A percentile compares a stretch with the other conserved stretches of the same genome.
phyloP scores from a whole-genome alignment of 768 basidiomycete genomes.

The Mycena epipterygia region DNA sequence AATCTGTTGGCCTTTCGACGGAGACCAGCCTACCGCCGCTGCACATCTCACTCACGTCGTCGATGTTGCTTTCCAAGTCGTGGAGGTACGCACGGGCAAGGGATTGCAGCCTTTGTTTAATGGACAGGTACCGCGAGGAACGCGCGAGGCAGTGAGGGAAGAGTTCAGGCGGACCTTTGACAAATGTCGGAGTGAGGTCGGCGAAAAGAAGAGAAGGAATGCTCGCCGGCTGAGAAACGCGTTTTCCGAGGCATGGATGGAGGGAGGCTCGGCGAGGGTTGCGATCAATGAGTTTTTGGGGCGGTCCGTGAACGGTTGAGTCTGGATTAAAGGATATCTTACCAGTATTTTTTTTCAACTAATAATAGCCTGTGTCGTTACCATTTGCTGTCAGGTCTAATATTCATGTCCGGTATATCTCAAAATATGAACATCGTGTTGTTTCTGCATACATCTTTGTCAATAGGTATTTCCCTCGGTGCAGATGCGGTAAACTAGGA shows the following conservation, averaged over 20 bases:
- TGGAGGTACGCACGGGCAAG: conserved; percentile 37
- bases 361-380: too few species aligned
- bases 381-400: too few species aligned
- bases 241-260: neutral
- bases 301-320: neutral
- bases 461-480: too few species aligned
- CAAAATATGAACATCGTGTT: too few species aligned
- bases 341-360: too few species aligned
- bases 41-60: conserved; percentile 33
- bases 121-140: conserved; percentile 29
- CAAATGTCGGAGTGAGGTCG: conserved; percentile 22
- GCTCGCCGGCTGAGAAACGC: neutral
- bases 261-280: neutral
- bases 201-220: conserved; percentile 28
- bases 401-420: too few species aligned
- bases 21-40: conserved; percentile 38
- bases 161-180: conserved; percentile 32
- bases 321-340: too few species aligned
- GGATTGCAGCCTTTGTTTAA: conserved; percentile 33
- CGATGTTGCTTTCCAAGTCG: conserved; percentile 37
- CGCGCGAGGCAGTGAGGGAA: conserved; percentile 28
- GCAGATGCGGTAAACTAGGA: too few species aligned
- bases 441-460: too few species aligned
- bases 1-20: conserved; percentile 41
- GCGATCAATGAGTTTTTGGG: neutral